Base-by-base conservation (phyloP, 2,329 filamentous ascomycete species). In the Aureobasidium melanogenum region DNA sequence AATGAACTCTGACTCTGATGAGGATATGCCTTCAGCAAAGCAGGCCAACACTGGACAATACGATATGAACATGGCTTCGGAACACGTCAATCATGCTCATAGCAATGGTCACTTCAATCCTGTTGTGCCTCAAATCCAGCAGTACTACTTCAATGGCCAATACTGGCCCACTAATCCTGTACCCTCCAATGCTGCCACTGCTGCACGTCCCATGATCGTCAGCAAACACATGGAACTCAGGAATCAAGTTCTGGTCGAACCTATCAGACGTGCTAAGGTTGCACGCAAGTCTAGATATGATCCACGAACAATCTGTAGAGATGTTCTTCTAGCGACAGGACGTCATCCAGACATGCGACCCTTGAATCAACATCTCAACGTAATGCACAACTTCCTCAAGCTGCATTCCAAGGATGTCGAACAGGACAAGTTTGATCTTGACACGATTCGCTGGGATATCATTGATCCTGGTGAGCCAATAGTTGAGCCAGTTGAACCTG, bases 301-400 rank as follows among this genome's bases (percentile, higher is more conserved):
- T 67, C 77, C 81, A 1, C 77, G 79, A 47, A 87, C 83, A 0
- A 85, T 88, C 63, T 85, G 84, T 5, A 75, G 83, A 55, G 84
- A 87, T 68, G 77, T 88, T 7, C 73, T 88, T 12, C 79, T 87
- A 54, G 82, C 83, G 17, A 77, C 83, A 14, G 83, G 83, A 17
- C 80, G 81, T 62, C 84, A 88, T 68, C 84, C 85, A 0, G 79
- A 79, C 10, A 81, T 85, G 70, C 72, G 78, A 28, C 72, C 76
- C 2, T 71, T 88, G 38, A 88, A 88, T 66, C 75, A 77, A 32
- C 84, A 88, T 72, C 72, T 88, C 34, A 67, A 67, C 47, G 58
- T 57, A 5, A 70, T 63, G 75, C 80, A 60, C 67, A 74, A 36
- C 68, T 83, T 73, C 15, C 66, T 74, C 1, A 68, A 68, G 39